A percentile compares a stretch with the other conserved stretches of the same genome.
phyloP scores from a whole-genome alignment of 306 rosid genomes.

The Prunus salicina region DNA sequence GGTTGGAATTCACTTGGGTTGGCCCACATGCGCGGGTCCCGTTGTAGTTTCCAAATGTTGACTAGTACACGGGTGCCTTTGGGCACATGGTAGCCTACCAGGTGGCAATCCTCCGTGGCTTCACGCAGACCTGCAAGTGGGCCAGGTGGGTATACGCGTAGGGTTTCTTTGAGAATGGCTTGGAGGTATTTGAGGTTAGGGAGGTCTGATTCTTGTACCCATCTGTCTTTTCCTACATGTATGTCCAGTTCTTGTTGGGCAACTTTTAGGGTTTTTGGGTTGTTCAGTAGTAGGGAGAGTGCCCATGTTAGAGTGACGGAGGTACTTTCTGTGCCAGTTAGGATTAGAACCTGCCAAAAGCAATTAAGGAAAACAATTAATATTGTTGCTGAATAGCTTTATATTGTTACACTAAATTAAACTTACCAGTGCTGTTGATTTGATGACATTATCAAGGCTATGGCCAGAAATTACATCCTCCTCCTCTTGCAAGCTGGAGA shows the following conservation, averaged over 20 bases:
- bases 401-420: too few species aligned
- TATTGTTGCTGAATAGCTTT: too few species aligned
- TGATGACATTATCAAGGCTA: conserved; percentile 44
- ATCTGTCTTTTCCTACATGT: conserved; percentile 21
- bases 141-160: conserved; percentile 30
- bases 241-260: conserved; percentile 35
- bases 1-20: conserved; percentile 29
- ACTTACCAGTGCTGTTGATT: conserved; percentile 54
- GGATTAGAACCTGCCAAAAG: conserved; percentile 12
- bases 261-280: conserved; percentile 22
- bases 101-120: conserved; percentile 32
- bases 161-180: conserved; percentile 35
- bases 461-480: conserved; percentile 35
- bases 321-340: conserved; percentile 31
- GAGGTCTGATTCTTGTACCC: conserved; percentile 42
- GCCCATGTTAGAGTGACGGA: conserved; percentile 28
- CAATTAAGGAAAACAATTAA: too few species aligned
- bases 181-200: conserved; percentile 25
- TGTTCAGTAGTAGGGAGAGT: conserved; percentile 25
- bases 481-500: conserved; percentile 29
- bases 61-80: conserved; percentile 34
- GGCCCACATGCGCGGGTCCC: conserved; percentile 31
- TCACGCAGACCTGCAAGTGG: conserved; percentile 34
- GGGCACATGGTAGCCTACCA: conserved; percentile 8
- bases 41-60: conserved; percentile 33